Conservation (phyloP, 2,329 filamentous ascomycete species). For the Colletotrichum sp. region DNA sequence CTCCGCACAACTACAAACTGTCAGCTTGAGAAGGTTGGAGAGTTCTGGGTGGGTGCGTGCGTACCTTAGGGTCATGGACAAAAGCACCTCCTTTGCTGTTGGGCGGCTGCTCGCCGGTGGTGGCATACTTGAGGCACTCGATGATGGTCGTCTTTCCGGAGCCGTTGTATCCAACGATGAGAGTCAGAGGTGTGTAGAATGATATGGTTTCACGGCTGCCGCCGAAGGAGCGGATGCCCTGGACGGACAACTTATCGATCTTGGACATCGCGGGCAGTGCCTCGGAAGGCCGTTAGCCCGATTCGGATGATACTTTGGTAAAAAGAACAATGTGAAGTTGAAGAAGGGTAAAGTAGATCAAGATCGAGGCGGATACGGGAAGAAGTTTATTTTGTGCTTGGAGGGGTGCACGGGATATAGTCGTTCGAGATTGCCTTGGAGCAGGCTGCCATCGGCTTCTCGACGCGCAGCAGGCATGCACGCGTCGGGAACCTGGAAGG, state of each 20-base stretch:
- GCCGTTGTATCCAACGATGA: slow-evolving; percentile 97
- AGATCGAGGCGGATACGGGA: neutral
- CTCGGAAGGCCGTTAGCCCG: slow-evolving; percentile 1
- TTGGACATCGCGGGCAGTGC: slow-evolving; percentile 63
- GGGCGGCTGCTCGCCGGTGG: slow-evolving; percentile 89
- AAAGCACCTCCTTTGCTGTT: slow-evolving; percentile 92
- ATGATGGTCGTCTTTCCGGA: slow-evolving; percentile 99
- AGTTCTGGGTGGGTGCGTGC: neutral
- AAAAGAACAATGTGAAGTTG: neutral
- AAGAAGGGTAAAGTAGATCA: neutral
- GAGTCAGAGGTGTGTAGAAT: slow-evolving; percentile 88
- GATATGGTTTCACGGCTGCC: slow-evolving; percentile 75
- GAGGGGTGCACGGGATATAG: neutral
- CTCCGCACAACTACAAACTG: slow-evolving; percentile 67
- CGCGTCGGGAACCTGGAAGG: slow-evolving; percentile 3
- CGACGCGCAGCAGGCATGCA: neutral
- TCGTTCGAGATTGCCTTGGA: neutral
- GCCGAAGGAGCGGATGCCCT: slow-evolving; percentile 86
- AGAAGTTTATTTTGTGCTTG: neutral
- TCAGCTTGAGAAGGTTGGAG: neutral
- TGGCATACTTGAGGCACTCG: slow-evolving; percentile 97
- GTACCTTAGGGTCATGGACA: slow-evolving; percentile 92
- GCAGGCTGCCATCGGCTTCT: neutral
- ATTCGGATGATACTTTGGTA: neutral
- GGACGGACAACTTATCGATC: slow-evolving; percentile 88